phyloP scores from a whole-genome alignment of 495 filamentous ascomycete species.

The Xylaria curta region DNA sequence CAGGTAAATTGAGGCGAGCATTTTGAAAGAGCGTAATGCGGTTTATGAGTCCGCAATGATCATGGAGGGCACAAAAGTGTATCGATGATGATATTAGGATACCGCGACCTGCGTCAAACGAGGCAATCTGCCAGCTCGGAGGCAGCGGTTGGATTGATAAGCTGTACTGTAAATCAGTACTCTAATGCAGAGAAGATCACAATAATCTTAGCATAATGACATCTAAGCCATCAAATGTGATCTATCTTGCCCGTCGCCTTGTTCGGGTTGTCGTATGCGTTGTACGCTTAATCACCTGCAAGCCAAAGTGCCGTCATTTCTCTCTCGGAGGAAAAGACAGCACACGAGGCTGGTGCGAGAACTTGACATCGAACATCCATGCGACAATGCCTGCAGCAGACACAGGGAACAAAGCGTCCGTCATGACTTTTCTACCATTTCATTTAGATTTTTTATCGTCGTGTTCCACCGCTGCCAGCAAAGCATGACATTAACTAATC shows the following conservation, averaged over 20 bases:
- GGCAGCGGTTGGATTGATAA: neutral
- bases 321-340: conserved; percentile 26
- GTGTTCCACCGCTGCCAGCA: conserved; percentile 20
- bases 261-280: conserved; percentile 12
- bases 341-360: conserved; percentile 20
- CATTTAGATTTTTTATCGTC: conserved; percentile 10
- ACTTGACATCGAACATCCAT: conserved; percentile 15
- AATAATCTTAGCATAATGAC: conserved; percentile 4
- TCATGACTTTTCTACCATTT: conserved; percentile 22
- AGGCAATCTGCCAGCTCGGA: conserved; percentile 2
- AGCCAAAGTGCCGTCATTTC: conserved; percentile 9
- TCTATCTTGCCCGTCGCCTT: conserved; percentile 1
- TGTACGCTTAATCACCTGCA: conserved; percentile 18
- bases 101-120: neutral
- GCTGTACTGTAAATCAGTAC: neutral
- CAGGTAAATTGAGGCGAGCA: neutral
- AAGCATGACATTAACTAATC: conserved; percentile 27
- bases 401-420: neutral
- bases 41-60: neutral
- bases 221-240: conserved; percentile 3
- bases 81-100: neutral
- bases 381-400: conserved; percentile 11
- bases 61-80: neutral
- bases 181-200: neutral
- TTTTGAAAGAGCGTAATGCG: neutral